These are phyloP conservation scores for Penicillium cosmopolitanum DNA, from an alignment of 495 filamentous ascomycete genomes.

Conservation along the genomic window DNA sequence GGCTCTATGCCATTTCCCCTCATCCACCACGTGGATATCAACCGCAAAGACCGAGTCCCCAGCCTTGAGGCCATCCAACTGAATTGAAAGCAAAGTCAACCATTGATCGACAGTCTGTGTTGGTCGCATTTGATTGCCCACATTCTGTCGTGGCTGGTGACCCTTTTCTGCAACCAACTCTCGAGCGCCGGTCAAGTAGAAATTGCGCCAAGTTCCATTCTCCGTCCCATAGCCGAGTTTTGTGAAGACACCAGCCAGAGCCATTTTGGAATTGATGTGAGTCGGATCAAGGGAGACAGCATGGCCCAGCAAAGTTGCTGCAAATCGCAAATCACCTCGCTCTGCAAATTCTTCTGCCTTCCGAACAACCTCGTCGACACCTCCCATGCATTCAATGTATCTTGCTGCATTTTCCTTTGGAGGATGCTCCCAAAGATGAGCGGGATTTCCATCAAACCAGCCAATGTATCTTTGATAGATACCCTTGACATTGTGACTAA, in stretches of 20 bases:
- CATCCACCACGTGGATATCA: constrained; percentile 19
- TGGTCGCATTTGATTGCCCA: constrained; percentile 9
- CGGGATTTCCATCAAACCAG: constrained; percentile 45
- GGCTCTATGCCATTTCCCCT: constrained; percentile 16
- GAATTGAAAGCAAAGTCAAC: constrained; percentile 16
- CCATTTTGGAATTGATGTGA: constrained; percentile 10
- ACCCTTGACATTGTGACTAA: constrained; percentile 44
- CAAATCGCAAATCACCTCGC: constrained; percentile 30
- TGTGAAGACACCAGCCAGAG: constrained; percentile 27
- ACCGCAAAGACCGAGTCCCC: constrained; percentile 7
- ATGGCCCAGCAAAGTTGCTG: constrained; percentile 29
- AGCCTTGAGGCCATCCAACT: constrained; percentile 15
- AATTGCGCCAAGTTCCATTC: constrained; percentile 36
- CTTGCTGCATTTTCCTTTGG: constrained; percentile 29
- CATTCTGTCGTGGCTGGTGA: neutral
- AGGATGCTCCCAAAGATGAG: constrained; percentile 40
- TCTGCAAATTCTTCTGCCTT: constrained; percentile 21
- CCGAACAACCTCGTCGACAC: constrained; percentile 23
- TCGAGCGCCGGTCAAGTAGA: constrained; percentile 24
- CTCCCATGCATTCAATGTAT: constrained; percentile 34
- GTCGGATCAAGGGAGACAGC: constrained; percentile 23
- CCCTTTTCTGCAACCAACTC: constrained; percentile 13
- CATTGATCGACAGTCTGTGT: constrained; percentile 18
- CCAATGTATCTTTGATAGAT: constrained; percentile 44
- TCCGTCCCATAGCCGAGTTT: constrained; percentile 33